Evolutionary conservation across 192 early-diverging fungal genomes (phyloP).

Genomic region (Coemansia sp.): DNA sequence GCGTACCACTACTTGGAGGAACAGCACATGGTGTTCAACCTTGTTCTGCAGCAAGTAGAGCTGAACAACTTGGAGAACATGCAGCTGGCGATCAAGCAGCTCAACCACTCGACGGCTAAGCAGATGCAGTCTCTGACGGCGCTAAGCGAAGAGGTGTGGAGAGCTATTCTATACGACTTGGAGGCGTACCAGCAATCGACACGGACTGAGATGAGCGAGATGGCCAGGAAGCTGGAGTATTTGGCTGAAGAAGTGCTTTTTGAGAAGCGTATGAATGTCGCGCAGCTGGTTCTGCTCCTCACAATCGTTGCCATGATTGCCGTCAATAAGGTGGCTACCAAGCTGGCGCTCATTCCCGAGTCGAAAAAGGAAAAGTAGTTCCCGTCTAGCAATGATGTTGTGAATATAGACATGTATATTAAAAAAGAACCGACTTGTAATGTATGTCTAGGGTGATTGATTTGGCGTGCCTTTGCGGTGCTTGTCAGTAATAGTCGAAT

Average conservation of each 20-base stretch:
- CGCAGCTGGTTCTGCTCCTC: conserved; percentile 54
- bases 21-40: conserved; percentile 72
- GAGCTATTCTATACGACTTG: conserved; percentile 55
- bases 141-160: conserved; percentile 58
- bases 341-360: conserved; percentile 55
- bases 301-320: conserved; percentile 51
- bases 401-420: not conserved
- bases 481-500: conserved; percentile 2
- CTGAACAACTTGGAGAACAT: conserved; percentile 66
- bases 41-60: conserved; percentile 63
- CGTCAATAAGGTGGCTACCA: conserved; percentile 49
- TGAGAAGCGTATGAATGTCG: conserved; percentile 60
- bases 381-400: not conserved
- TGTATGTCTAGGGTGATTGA: not conserved
- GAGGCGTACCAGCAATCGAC: conserved; percentile 58
- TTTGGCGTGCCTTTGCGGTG: not conserved
- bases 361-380: conserved; percentile 55
- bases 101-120: conserved; percentile 66
- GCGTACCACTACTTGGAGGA: conserved; percentile 77
- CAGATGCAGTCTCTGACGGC: conserved; percentile 68
- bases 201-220: conserved; percentile 32
- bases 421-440: not conserved
- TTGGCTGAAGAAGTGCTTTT: conserved; percentile 57
- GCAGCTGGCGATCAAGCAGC: conserved; percentile 64
- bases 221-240: conserved; percentile 45